A percentile compares a stretch with the other conserved stretches of the same genome.
Conservation (phyloP, 148 eudicot species). For the Bassia scoparia region DNA sequence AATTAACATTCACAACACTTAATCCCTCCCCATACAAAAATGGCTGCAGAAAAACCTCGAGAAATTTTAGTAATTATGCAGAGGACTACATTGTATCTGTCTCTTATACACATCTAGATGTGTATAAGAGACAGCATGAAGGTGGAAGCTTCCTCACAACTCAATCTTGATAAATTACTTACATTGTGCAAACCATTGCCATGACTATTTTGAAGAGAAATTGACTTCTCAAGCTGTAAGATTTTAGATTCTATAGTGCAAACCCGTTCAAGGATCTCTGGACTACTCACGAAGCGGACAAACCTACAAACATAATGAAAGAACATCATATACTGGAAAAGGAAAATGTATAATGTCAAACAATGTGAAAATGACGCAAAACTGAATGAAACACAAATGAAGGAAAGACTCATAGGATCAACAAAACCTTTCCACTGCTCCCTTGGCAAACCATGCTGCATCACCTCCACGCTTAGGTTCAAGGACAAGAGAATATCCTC, state of each 20-base stretch:
- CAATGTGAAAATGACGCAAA: not conserved
- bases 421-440: constrained; percentile 78
- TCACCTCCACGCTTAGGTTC: constrained; percentile 54
- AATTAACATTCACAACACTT: not conserved
- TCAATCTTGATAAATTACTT: constrained; percentile 22
- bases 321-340: not conserved
- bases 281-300: constrained; percentile 99
- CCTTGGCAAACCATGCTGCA: constrained; percentile 88
- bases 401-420: constrained; percentile 8
- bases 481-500: constrained; percentile 88
- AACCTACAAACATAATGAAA: constrained; percentile 44
- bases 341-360: constrained; percentile 1
- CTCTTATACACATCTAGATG: too few relatives aligned
- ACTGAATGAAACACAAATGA: constrained; percentile 16
- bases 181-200: constrained; percentile 45
- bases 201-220: too few relatives aligned
- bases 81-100: too few relatives aligned
- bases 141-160: not conserved
- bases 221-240: constrained; percentile 83
- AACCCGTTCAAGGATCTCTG: constrained; percentile 85
- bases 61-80: not conserved
- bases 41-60: not conserved
- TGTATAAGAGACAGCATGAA: too few relatives aligned
- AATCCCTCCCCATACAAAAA: not conserved
- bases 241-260: constrained; percentile 94